These are phyloP conservation scores for Mycotypha africana DNA, from an alignment of 371 early-diverging fungal species.

Conservation along the genomic window DNA sequence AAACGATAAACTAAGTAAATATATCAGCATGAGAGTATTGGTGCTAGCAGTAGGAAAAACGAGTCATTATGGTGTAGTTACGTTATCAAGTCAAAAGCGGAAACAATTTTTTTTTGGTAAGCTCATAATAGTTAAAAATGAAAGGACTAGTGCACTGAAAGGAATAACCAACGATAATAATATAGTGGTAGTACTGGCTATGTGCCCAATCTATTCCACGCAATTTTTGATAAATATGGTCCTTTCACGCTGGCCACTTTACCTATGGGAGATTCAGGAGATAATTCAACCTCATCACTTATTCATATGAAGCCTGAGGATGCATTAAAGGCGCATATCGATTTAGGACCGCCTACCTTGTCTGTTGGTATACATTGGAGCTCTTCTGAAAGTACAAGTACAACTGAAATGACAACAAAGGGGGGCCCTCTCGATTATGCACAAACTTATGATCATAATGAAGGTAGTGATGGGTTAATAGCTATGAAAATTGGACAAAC, in stretches of 20 bases:
- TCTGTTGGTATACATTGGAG: slow-evolving; percentile 61
- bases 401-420: too few species aligned
- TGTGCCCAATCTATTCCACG: slow-evolving; percentile 48
- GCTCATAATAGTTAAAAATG: not conserved
- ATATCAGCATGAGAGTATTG: slow-evolving; percentile 48
- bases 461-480: too few species aligned
- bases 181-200: slow-evolving; percentile 58
- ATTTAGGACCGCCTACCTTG: slow-evolving; percentile 32
- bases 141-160: not conserved
- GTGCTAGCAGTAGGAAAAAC: slow-evolving; percentile 42
- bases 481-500: too few species aligned
- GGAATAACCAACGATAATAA: too few species aligned
- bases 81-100: slow-evolving; percentile 36
- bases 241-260: slow-evolving; percentile 52
- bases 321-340: slow-evolving; percentile 47
- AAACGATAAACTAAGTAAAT: not conserved
- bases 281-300: slow-evolving; percentile 40
- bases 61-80: slow-evolving; percentile 56
- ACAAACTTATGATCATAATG: too few species aligned
- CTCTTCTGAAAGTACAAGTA: too few species aligned
- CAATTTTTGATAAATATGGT: slow-evolving; percentile 46
- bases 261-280: slow-evolving; percentile 56
- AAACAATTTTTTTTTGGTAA: slow-evolving; percentile 54
- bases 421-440: too few species aligned
- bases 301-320: slow-evolving; percentile 55